phyloP scores from a whole-genome alignment of 176 grass and related monocot genomes.

The Triticum dicoccoides region DNA sequence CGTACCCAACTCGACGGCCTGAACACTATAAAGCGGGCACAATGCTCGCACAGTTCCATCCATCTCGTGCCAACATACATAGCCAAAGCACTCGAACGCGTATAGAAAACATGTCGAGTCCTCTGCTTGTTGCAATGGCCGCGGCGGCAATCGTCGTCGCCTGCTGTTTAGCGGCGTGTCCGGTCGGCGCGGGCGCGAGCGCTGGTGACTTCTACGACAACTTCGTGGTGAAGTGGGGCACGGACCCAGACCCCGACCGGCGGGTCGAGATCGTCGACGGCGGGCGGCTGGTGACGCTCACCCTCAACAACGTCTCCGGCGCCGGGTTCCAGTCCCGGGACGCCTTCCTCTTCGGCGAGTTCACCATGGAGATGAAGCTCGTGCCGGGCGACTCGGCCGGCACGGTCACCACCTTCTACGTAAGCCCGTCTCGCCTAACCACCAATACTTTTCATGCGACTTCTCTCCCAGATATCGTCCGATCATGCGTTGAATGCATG shows the following conservation, averaged over 20 bases:
- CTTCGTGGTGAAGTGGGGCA: slow-evolving; percentile 31
- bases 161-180: background rate
- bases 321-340: slow-evolving; percentile 46
- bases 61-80: background rate
- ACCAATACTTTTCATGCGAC: background rate
- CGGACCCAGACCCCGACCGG: background rate
- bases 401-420: slow-evolving; percentile 50
- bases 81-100: background rate
- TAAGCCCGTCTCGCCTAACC: background rate
- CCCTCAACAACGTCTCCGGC: slow-evolving; percentile 33
- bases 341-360: slow-evolving; percentile 49
- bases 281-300: slow-evolving; percentile 22
- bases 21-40: background rate
- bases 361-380: slow-evolving; percentile 57
- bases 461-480: background rate
- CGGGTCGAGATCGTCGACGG: slow-evolving; percentile 22
- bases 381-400: slow-evolving; percentile 51
- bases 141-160: background rate
- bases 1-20: background rate
- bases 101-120: background rate
- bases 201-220: background rate
- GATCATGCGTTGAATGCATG: background rate
- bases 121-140: background rate
- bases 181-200: background rate
- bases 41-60: background rate